Evolutionary conservation across 2,329 filamentous ascomycete species (phyloP), one percentile per base, ranked within the genome.

Genomic region (Ceratocystis albifundus): DNA sequence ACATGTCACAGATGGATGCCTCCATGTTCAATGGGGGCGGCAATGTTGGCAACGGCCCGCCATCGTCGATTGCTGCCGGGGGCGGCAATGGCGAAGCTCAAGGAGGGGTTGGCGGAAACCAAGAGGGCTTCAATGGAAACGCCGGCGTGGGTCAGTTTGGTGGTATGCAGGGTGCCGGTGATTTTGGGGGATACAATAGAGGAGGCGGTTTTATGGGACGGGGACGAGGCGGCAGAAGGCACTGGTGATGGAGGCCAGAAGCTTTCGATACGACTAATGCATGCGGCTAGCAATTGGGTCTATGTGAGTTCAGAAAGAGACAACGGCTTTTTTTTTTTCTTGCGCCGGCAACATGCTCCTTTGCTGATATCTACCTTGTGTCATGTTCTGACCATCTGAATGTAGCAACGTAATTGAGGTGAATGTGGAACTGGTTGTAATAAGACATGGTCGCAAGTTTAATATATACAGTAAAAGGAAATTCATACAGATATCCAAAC

Each of bases 1-100:
- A 87, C 69, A 83, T 84, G 50, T 84, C 79, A 68, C 84, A 87
- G 74, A 86, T 87, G 83, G 84, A 87, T 69, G 80, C 83, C 46
- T 77, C 76, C 41, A 76, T 79, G 15, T 84, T 82, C 15, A 59
- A 59, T n/a, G 55, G 28, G 4, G 28, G 55, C 8, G 55, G 55
- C 15, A 59, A 59, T 10, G 30, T 59, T 20, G 55, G 55, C 1
- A 59, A 59, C 7, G 55, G 55, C 30, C 28, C 55, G 8, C 25
- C 28, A 8, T n/a, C 55, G 5, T 15, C 55, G 6, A 59, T 59
- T 36, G 17, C 28, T 69, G 80, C 80, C 28, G 80, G 78, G 25
- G 45, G 44, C 3, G 79, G 78, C 65, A 80, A 82, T 70, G 74
- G 74, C 17, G 72, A 74, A 20, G 73, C 74, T 5, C 64, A 70